These are phyloP conservation scores for Salix viminalis DNA, from an alignment of 345 rosid genomes.

Conservation along the genomic window DNA sequence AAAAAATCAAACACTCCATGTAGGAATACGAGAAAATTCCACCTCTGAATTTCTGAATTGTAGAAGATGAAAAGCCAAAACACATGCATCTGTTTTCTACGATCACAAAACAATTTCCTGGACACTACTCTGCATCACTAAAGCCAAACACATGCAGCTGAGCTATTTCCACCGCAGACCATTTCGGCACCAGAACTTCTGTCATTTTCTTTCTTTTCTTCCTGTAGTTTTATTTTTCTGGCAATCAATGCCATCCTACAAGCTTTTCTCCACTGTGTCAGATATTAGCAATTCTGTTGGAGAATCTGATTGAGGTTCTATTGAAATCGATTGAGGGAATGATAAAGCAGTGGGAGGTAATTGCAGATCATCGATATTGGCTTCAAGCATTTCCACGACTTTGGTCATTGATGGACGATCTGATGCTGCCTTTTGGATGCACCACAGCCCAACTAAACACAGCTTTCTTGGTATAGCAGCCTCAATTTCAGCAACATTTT, in stretches of 20 bases:
- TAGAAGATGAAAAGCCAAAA: not conserved
- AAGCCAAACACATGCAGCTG: not conserved
- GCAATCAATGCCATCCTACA: not conserved
- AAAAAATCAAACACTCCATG: too few relatives aligned
- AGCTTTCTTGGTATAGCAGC: conserved; percentile 25
- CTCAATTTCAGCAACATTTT: conserved; percentile 11
- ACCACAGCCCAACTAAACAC: conserved; percentile 36
- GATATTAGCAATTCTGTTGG: conserved; percentile 18
- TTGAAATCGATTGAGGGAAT: conserved; percentile 3
- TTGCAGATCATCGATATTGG: conserved; percentile 16
- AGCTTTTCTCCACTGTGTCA: conserved; percentile 16
- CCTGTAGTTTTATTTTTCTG: not conserved
- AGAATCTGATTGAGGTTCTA: conserved; percentile 14
- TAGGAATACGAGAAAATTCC: too few relatives aligned
- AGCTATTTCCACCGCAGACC: not conserved
- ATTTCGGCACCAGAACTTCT: not conserved
- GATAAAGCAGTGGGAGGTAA: conserved; percentile 31
- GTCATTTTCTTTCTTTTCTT: not conserved
- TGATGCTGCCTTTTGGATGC: conserved; percentile 28
- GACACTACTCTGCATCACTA: not conserved
- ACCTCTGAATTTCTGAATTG: too few relatives aligned
- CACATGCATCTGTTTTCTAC: not conserved
- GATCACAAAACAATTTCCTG: not conserved
- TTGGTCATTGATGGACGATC: conserved; percentile 36
- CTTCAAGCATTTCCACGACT: conserved; percentile 37